phyloP scores from a whole-genome alignment of 192 early-diverging fungal genomes.

The Coemansia furcata region DNA sequence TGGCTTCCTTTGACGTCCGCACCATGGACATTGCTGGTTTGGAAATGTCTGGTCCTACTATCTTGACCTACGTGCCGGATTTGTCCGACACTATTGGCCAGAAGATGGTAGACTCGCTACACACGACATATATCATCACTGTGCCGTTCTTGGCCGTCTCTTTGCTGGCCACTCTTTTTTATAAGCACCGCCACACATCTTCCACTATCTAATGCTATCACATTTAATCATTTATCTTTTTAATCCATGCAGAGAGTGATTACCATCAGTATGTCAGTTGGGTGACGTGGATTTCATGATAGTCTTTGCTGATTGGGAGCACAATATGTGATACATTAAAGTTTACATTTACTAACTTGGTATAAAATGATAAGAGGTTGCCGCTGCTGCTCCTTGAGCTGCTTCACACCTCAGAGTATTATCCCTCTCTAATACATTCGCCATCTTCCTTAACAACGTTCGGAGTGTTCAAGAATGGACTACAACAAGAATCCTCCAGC shows the following conservation, averaged over 20 bases:
- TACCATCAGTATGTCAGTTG: not conserved
- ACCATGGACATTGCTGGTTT: slow-evolving; percentile 47
- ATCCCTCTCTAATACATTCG: no score
- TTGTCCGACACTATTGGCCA: slow-evolving; percentile 22
- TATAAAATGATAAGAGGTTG: no score
- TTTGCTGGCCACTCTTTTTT: slow-evolving; percentile 33
- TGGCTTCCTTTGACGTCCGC: slow-evolving; percentile 25
- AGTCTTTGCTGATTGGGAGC: no score
- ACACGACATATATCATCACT: slow-evolving; percentile 35
- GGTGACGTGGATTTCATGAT: not conserved
- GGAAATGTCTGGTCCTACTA: slow-evolving; percentile 25
- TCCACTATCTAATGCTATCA: slow-evolving; percentile 1
- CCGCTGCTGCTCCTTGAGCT: no score
- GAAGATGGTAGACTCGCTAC: slow-evolving; percentile 29
- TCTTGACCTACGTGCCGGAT: slow-evolving; percentile 23
- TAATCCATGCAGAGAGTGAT: not conserved
- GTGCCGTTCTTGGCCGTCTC: slow-evolving; percentile 42
- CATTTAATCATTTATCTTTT: not conserved
- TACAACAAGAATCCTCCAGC: no score
- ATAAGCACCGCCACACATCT: slow-evolving; percentile 27
- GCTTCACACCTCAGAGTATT: no score
- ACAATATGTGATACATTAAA: no score
- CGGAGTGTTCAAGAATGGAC: no score
- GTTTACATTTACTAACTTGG: no score
- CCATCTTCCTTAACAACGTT: no score